These are phyloP conservation scores for Rutstroemia sp. DNA, from an alignment of 2,329 filamentous ascomycete genomes.

Conservation along the genomic window DNA sequence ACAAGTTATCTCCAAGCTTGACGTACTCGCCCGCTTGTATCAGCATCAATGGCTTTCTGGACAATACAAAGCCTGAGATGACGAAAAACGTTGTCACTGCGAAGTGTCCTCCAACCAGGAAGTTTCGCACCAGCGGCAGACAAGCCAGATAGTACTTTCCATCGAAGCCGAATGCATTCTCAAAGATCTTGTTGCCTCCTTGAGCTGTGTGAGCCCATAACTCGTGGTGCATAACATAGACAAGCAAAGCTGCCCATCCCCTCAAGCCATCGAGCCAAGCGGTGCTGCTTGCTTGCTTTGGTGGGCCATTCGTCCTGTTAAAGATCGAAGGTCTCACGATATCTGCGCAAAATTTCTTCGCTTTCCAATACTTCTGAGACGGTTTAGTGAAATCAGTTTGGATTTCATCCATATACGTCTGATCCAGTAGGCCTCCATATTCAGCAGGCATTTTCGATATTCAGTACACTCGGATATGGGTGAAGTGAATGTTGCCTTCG, in stretches of 20 bases:
- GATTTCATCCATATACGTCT: slow-evolving; percentile 2
- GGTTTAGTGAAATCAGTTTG: slow-evolving; percentile 1
- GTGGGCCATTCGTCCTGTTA: not conserved
- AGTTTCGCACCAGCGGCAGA: slow-evolving; percentile 50
- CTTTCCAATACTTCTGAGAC: not conserved
- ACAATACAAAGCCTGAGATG: slow-evolving; percentile 41
- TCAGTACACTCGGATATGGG: not conserved
- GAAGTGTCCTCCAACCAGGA: slow-evolving; percentile 55
- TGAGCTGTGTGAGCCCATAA: slow-evolving; percentile 27
- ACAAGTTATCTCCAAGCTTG: slow-evolving; percentile 34
- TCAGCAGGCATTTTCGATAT: not conserved
- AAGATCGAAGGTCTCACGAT: slow-evolving; percentile 9
- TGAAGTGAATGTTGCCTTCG: too few species aligned
- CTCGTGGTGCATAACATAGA: slow-evolving; percentile 40
- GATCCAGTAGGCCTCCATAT: slow-evolving; percentile 7
- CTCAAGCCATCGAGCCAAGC: slow-evolving; percentile 39
- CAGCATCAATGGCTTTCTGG: slow-evolving; percentile 35
- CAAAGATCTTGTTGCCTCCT: slow-evolving; percentile 14
- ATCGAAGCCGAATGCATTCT: slow-evolving; percentile 28
- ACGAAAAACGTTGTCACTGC: slow-evolving; percentile 47
- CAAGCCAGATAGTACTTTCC: slow-evolving; percentile 31
- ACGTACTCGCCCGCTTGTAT: slow-evolving; percentile 33
- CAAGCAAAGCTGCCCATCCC: slow-evolving; percentile 40
- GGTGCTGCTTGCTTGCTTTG: slow-evolving; percentile 7
- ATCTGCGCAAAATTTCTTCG: slow-evolving; percentile 5